Percentiles rank a stretch among this genome's conserved stretches.
These are phyloP conservation scores for Isabelozyma heimii DNA, from an alignment of 805 yeast genomes.

Conservation along the genomic window DNA sequence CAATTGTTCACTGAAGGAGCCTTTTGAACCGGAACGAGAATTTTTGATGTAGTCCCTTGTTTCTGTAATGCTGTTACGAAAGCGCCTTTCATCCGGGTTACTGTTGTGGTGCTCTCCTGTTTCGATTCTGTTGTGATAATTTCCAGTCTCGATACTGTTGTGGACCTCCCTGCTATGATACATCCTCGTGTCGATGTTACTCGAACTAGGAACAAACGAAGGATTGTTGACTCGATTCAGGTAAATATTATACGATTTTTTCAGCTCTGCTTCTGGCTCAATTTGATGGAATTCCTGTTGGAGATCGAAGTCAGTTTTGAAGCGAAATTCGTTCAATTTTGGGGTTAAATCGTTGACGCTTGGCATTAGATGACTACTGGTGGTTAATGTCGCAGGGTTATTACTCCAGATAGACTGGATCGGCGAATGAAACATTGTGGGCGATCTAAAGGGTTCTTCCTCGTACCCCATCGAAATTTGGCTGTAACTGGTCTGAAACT, in stretches of 20 bases:
- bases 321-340: neutral
- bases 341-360: neutral
- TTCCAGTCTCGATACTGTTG: too few relatives aligned
- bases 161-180: too few relatives aligned
- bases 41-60: neutral
- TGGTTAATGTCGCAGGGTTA: neutral
- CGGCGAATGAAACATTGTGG: neutral
- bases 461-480: neutral
- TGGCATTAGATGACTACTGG: neutral
- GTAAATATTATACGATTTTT: slow-evolving; percentile 8
- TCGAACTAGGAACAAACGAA: slow-evolving; percentile 11
- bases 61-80: neutral
- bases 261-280: neutral
- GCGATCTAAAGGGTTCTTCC: neutral
- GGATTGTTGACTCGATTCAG: slow-evolving; percentile 13
- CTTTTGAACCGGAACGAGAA: neutral
- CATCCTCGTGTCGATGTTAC: too few relatives aligned
- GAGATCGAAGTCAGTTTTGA: neutral
- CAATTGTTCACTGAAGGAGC: neutral
- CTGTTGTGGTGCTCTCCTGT: neutral
- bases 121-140: neutral
- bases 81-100: neutral
- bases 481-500: neutral
- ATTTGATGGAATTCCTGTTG: too few relatives aligned
- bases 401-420: slow-evolving; percentile 1